Evolutionary conservation across 176 grass and related monocot species (phyloP).

Genomic region (Zoysia pacifica): DNA sequence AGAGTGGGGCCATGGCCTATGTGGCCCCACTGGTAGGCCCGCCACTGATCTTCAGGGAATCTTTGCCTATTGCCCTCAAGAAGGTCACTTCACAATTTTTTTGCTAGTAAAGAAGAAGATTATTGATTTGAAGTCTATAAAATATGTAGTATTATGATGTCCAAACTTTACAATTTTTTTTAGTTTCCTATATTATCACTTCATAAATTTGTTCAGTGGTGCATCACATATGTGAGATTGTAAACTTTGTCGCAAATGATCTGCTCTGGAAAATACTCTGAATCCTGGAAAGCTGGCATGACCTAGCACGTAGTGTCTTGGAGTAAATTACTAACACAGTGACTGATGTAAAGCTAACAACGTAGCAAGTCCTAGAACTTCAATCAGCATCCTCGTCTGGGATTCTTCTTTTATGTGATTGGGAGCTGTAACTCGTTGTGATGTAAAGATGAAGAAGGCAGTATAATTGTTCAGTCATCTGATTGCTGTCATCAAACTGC

Average conservation of each 20-base stretch:
- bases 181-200: not conserved
- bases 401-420: not conserved
- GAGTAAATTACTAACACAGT: slow-evolving; percentile 4
- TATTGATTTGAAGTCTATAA: not conserved
- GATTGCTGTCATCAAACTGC: not conserved
- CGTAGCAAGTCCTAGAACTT: slow-evolving; percentile 45
- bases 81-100: not conserved
- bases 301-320: not conserved
- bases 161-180: not conserved
- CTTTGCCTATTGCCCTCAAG: not conserved
- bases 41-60: not conserved
- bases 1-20: no score
- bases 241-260: not conserved
- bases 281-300: slow-evolving; percentile 23
- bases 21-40: no score
- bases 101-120: not conserved
- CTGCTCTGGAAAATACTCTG: slow-evolving; percentile 22
- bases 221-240: not conserved
- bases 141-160: not conserved
- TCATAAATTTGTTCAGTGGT: no score
- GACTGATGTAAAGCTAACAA: slow-evolving; percentile 17
- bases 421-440: not conserved
- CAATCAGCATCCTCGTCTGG: slow-evolving; percentile 13
- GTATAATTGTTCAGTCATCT: not conserved
- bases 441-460: slow-evolving; percentile 1